Percentiles rank a stretch among this genome's conserved stretches.
Evolutionary conservation across 371 early-diverging fungal species (phyloP).

Genomic region (Mortierella sp.): DNA sequence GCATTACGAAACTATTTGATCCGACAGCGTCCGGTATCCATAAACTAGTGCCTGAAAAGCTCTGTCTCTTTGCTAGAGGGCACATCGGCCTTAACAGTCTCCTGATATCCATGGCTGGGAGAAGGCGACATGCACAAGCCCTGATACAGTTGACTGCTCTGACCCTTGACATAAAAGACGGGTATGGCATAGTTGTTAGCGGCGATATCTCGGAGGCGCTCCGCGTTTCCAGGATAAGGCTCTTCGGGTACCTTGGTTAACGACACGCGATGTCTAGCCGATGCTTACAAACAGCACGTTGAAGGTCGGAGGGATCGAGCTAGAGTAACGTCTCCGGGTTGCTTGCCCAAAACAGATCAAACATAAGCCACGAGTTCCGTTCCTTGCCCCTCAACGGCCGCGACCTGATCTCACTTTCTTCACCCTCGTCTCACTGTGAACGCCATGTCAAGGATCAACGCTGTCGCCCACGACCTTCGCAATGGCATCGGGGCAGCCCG

Average conservation of each 20-base stretch:
- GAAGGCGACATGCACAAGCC: background rate
- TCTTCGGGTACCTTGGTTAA: too few relatives aligned
- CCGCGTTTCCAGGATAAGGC: background rate
- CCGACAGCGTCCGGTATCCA: background rate
- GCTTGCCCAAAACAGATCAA: conserved; percentile 4
- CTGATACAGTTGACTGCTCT: background rate
- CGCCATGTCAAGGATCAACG: conserved; percentile 30
- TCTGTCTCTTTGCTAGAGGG: conserved; percentile 18
- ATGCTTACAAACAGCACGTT: too few relatives aligned
- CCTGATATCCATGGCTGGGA: conserved; percentile 34
- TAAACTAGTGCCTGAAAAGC: background rate
- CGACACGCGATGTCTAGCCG: too few relatives aligned
- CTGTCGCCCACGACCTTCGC: conserved; percentile 48
- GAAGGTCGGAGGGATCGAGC: too few relatives aligned
- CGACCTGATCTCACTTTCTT: too few relatives aligned
- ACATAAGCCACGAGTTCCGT: conserved; percentile 7
- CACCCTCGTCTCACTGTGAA: background rate
- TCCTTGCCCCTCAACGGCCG: background rate
- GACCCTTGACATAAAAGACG: too few relatives aligned
- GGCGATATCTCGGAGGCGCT: background rate
- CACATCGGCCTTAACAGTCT: conserved; percentile 27
- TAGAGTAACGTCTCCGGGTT: too few relatives aligned
- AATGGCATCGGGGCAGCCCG: conserved; percentile 65
- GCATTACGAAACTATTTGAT: background rate
- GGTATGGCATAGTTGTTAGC: too few relatives aligned